Conservation (phyloP, 2,329 filamentous ascomycete species). For the Trichoderma sp. region DNA sequence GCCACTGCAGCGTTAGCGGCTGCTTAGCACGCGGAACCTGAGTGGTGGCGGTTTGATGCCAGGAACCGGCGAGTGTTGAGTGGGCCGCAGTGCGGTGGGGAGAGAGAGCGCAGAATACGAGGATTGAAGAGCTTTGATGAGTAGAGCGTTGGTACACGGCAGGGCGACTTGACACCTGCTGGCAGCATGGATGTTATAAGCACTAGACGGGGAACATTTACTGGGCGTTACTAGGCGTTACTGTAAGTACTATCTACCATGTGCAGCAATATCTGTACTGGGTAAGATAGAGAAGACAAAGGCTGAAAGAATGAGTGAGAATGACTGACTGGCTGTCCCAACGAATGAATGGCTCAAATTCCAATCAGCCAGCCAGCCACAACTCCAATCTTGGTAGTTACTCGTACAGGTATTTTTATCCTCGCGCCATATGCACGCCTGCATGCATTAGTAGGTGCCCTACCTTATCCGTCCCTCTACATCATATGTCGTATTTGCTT, state of each 20-base stretch:
- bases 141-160: background rate
- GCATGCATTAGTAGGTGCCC: background rate
- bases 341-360: background rate
- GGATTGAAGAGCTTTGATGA: background rate
- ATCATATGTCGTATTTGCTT: background rate
- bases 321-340: background rate
- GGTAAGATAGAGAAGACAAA: background rate
- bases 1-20: slow-evolving; percentile 19
- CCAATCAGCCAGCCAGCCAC: background rate
- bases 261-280: background rate
- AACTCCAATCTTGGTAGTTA: background rate
- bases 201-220: background rate
- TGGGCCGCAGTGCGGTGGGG: background rate
- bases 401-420: background rate
- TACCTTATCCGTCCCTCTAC: background rate
- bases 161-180: background rate
- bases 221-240: background rate
- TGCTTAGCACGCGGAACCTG: background rate
- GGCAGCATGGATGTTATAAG: background rate
- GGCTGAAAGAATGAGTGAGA: background rate
- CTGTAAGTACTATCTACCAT: background rate
- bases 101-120: slow-evolving; percentile 5
- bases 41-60: slow-evolving; percentile 9
- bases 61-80: slow-evolving; percentile 1
- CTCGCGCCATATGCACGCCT: background rate